Evolutionary conservation across 495 filamentous ascomycete species (phyloP).

Genomic region (Xylaria flabelliformis): DNA sequence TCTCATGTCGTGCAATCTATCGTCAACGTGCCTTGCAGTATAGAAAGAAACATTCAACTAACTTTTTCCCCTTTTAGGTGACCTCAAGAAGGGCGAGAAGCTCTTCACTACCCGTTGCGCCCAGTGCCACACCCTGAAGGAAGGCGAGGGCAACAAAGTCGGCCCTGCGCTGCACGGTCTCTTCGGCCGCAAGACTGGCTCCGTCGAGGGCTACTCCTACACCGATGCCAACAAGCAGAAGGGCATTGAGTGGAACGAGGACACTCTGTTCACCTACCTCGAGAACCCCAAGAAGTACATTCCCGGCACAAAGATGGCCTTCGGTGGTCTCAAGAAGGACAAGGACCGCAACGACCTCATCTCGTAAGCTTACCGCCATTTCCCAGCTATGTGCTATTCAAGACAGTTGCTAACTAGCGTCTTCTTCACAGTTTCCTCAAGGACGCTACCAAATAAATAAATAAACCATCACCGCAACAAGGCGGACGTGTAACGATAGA

Average conservation of each 20-base stretch:
- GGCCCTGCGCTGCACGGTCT: conserved; percentile 97
- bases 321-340: conserved; percentile 98
- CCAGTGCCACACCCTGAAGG: conserved; percentile 96
- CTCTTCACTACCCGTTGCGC: conserved; percentile 99
- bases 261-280: conserved; percentile 71
- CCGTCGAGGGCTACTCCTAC: conserved; percentile 92
- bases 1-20: background rate
- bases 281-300: conserved; percentile 74
- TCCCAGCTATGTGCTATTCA: conserved; percentile 18
- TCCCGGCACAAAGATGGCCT: conserved; percentile 99
- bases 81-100: conserved; percentile 95
- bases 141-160: conserved; percentile 91
- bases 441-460: conserved; percentile 66
- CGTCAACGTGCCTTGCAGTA: background rate
- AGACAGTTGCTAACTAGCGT: background rate
- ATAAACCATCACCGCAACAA: conserved; percentile 54
- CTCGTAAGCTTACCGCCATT: conserved; percentile 70
- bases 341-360: conserved; percentile 99
- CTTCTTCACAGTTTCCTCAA: conserved; percentile 64
- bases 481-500: conserved; percentile 45
- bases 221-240: conserved; percentile 99
- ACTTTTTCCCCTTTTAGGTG: conserved; percentile 65
- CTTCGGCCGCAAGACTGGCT: conserved; percentile 93
- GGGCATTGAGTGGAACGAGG: conserved; percentile 86
- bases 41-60: conserved; percentile 36